Base-by-base conservation (phyloP, 1,284 basidiomycete genomes). In the Gastroboletus turbinatus region DNA sequence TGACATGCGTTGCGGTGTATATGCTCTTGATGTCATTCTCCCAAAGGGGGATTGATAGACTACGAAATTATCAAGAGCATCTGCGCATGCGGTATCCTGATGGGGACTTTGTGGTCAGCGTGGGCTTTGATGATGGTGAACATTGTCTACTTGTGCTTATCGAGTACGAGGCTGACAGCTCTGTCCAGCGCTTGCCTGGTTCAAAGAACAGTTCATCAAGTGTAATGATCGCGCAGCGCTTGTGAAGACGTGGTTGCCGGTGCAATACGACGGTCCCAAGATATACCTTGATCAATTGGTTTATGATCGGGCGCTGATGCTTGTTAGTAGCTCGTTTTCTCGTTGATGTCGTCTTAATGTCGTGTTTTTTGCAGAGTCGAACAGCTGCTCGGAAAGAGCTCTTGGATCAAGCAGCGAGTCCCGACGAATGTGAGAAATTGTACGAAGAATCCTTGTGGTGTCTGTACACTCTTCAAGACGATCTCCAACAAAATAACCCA, bases 391-490 rank as follows among this genome's bases (percentile, higher is more conserved):
- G 90, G 29, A 93, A 95, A 67, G 96, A 99, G 69, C 81, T 98
- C 0, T 78, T 92, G 23, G 91, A 94, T 62, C 88, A 92, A 64
- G 86, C 85, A 29, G 74, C 72, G n/a, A 76, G 76, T 9, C 85
- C 86, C 21, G 90, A 94, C 61, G 88, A 91, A 63, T 97, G 95
- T 68, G 90, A 97, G 75, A 88, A 90, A 67, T 81, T 96, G 36
- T 99, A 99, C 74, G 96, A 98, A 69, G 94, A 94, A 60, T 94
- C 94, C 0, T 74, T 97, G 19, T 96, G 93, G 90, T 90, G 96
- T 69, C 77, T 99, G 27, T 91, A 92, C 62, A 90, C 94, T 0
- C 79, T 98, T 6, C 87, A 96, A 66, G 96, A 99, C 69, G 92
- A 96, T 59, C 80, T 98, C 63, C 90, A 95, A 67, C 86, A 84